Evolutionary conservation across 495 filamentous ascomycete species (phyloP), one percentile per base, ranked within the genome.

Genomic region (Pseudomonodictys pantanalensis): DNA sequence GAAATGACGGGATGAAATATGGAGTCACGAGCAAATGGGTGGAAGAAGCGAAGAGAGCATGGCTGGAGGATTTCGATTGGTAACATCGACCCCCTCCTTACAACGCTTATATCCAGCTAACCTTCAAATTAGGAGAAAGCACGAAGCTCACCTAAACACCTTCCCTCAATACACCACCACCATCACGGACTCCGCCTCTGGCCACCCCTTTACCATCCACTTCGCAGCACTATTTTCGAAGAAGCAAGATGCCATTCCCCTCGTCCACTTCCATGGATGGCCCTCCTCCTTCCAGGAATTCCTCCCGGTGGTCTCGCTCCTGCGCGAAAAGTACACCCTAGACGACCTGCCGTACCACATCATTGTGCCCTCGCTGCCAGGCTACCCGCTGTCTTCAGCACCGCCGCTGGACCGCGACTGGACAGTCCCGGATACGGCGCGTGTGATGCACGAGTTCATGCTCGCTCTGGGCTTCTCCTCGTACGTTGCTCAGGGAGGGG

Each of bases 401-500:
- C 77, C 79, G 11, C 78, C 80, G 0, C 50, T 82, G 5, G 72
- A 81, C 39, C 64, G 60, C 2, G 71, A 87, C 52, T 81, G 81
- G 53, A 67, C 38, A 6, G 67, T 74, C 2, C 24, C 60, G 0
- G 75, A 79, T 24, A 69, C 75, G 0, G 73, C 81, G 4, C 71
- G 73, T 15, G 66, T 86, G 2, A 56, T 87, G 12, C 71, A 88
- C 69, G 67, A 78, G 30, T 63, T 89, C 3, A 86, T 88, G 81
- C 71, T 73, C 11, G 70, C 71, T n/a, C 69, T 87, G 3, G 85
- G 86, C 0, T 84, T 88, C 52, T 73, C 67, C 4, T 68, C 68
- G 0, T 89, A 89, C 68, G 68, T 89, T 25, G 79, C 76, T 0
- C 83, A 87, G 61, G 86, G 87, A 1, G 87, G 86, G 11, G 86